Conservation (phyloP, 495 filamentous ascomycete species). For the Aspergillus bridgeri region DNA sequence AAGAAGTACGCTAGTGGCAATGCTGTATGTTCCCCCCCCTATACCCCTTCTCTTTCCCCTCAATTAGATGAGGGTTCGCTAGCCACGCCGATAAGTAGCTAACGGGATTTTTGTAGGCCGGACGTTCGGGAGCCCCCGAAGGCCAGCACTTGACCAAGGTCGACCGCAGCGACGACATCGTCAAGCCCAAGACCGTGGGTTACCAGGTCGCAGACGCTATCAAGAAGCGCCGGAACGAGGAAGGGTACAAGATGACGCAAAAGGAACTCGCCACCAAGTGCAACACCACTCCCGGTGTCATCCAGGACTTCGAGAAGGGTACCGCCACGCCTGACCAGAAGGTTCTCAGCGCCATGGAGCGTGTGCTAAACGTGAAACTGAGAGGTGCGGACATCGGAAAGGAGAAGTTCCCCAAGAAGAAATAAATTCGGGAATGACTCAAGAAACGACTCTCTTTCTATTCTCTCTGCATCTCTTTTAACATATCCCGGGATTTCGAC, state of each 20-base stretch:
- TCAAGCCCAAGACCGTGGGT: constrained; percentile 91
- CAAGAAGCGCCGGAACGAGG: constrained; percentile 67
- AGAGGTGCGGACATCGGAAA: constrained; percentile 72
- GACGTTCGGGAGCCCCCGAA: constrained; percentile 60
- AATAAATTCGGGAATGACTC: constrained; percentile 33
- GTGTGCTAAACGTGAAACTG: constrained; percentile 80
- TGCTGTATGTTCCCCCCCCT: constrained; percentile 57
- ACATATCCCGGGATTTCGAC: constrained; percentile 1
- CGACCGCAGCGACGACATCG: constrained; percentile 95
- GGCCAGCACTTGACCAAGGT: constrained; percentile 97
- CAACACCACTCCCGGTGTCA: constrained; percentile 75
- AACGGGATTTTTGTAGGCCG: constrained; percentile 37
- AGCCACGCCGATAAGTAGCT: neutral
- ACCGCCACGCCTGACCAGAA: constrained; percentile 81
- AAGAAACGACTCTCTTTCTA: constrained; percentile 15
- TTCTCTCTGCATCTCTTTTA: constrained; percentile 17
- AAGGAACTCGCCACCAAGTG: constrained; percentile 94
- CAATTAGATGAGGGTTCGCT: neutral
- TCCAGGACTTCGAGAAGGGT: constrained; percentile 85
- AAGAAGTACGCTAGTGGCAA: constrained; percentile 86
- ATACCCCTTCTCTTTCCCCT: neutral
- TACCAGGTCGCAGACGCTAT: constrained; percentile 77
- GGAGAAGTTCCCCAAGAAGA: constrained; percentile 73
- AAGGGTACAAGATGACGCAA: constrained; percentile 84
- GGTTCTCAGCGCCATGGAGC: constrained; percentile 75